phyloP scores from a whole-genome alignment of 140 eudicot genomes.

The Anethum foeniculum region DNA sequence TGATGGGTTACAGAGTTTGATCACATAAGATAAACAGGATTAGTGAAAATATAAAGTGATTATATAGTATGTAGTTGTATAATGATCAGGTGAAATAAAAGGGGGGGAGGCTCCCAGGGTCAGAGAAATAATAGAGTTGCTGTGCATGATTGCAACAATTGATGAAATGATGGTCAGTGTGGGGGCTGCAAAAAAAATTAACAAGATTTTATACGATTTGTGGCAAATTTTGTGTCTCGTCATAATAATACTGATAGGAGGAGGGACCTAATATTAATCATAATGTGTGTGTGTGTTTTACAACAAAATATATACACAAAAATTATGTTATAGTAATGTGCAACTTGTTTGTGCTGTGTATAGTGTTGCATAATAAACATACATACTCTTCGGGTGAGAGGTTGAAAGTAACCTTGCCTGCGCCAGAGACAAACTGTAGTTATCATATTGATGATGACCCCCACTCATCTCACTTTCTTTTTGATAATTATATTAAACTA shows the following conservation, averaged over 20 bases:
- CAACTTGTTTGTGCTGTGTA: not conserved
- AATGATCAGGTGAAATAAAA: not conserved
- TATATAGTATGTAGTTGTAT: not conserved
- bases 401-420: conserved; percentile 12
- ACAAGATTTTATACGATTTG: conserved; percentile 3
- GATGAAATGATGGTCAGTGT: conserved; percentile 4
- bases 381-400: not conserved
- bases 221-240: not conserved
- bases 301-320: not conserved
- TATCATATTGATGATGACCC: conserved; percentile 7
- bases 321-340: not conserved
- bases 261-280: not conserved
- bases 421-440: conserved; percentile 10
- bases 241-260: conserved; percentile 6
- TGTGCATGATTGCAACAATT: conserved; percentile 14
- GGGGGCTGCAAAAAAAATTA: not conserved
- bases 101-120: conserved; percentile 2
- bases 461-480: conserved; percentile 4
- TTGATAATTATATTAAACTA: not conserved
- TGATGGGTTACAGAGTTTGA: too few relatives aligned
- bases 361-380: conserved; percentile 5
- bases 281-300: not conserved
- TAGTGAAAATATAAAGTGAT: not conserved
- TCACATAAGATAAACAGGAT: not conserved
- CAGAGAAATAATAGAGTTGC: not conserved